Evolutionary conservation across 2,329 filamentous ascomycete genomes (phyloP).

Genomic region (Catunica adiposa): DNA sequence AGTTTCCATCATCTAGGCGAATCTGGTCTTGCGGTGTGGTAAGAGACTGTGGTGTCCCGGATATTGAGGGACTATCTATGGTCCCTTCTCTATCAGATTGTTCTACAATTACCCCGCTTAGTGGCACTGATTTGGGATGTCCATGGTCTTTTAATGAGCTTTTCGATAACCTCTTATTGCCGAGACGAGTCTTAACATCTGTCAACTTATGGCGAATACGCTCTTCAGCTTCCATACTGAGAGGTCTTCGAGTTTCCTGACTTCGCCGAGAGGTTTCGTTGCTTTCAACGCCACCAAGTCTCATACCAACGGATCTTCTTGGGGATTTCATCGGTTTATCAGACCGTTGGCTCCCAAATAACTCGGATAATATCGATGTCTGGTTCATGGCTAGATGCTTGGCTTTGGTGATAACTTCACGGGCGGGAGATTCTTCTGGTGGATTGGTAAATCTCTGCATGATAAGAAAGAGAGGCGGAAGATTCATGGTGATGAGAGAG

Average conservation of each 20-base stretch:
- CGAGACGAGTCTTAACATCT: constrained; percentile 28
- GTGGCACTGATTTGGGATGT: too few species aligned
- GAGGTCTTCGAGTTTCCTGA: constrained; percentile 22
- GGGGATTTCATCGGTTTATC: constrained; percentile 18
- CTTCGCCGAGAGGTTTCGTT: constrained; percentile 22
- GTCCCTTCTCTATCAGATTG: too few species aligned
- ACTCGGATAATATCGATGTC: constrained; percentile 29
- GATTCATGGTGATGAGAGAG: constrained; percentile 58
- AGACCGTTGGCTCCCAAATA: constrained; percentile 21
- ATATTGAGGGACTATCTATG: too few species aligned
- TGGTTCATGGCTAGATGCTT: constrained; percentile 49
- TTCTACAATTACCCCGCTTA: too few species aligned
- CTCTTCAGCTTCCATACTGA: constrained; percentile 32
- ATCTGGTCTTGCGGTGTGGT: not conserved
- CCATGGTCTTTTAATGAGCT: not conserved
- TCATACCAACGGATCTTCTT: constrained; percentile 24
- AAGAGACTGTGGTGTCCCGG: not conserved
- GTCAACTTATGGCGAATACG: constrained; percentile 30
- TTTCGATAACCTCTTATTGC: constrained; percentile 19
- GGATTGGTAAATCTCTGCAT: constrained; percentile 41
- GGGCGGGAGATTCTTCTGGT: constrained; percentile 37
- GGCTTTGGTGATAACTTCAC: constrained; percentile 56
- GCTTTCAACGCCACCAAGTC: constrained; percentile 34
- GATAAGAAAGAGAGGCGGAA: constrained; percentile 47
- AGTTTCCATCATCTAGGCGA: not conserved